Percentiles rank a stretch among this genome's conserved stretches.
These are phyloP conservation scores for Asterophora parasitica DNA, from an alignment of 768 basidiomycete species.

Conservation along the genomic window DNA sequence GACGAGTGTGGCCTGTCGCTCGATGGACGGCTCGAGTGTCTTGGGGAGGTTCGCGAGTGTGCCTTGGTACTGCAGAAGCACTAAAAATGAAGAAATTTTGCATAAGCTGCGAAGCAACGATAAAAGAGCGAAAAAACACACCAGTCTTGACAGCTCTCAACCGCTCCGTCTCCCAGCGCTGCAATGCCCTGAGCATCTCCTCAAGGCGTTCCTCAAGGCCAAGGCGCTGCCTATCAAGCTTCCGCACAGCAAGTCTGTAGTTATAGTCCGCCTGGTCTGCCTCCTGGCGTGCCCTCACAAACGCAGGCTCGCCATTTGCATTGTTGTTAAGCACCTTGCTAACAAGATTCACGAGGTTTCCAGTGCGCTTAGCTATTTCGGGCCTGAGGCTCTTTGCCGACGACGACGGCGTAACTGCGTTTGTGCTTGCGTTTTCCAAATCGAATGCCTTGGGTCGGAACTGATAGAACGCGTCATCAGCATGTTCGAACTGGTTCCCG, in stretches of 20 bases:
- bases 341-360: slow-evolving; percentile 65
- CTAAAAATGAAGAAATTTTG: slow-evolving; percentile 28
- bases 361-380: slow-evolving; percentile 67
- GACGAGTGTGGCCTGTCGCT: slow-evolving; percentile 70
- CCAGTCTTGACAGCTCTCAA: slow-evolving; percentile 83
- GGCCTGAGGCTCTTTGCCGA: slow-evolving; percentile 23
- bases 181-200: slow-evolving; percentile 72
- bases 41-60: slow-evolving; percentile 71
- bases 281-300: slow-evolving; percentile 68
- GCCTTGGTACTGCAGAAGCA: slow-evolving; percentile 83
- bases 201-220: slow-evolving; percentile 84
- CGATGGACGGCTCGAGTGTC: slow-evolving; percentile 56
- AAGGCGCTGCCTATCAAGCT: slow-evolving; percentile 80
- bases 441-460: slow-evolving; percentile 78
- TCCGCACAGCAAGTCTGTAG: slow-evolving; percentile 77
- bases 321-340: slow-evolving; percentile 60
- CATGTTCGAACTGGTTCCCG: slow-evolving; percentile 75
- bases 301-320: slow-evolving; percentile 53
- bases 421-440: slow-evolving; percentile 35
- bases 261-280: slow-evolving; percentile 76
- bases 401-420: slow-evolving; percentile 18
- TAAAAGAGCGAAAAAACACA: slow-evolving; percentile 30
- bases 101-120: neutral
- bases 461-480: slow-evolving; percentile 79
- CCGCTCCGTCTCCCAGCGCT: slow-evolving; percentile 83